These are phyloP conservation scores for Stygiomarasmius scandens DNA, from an alignment of 1,284 basidiomycete genomes.

Conservation along the genomic window DNA sequence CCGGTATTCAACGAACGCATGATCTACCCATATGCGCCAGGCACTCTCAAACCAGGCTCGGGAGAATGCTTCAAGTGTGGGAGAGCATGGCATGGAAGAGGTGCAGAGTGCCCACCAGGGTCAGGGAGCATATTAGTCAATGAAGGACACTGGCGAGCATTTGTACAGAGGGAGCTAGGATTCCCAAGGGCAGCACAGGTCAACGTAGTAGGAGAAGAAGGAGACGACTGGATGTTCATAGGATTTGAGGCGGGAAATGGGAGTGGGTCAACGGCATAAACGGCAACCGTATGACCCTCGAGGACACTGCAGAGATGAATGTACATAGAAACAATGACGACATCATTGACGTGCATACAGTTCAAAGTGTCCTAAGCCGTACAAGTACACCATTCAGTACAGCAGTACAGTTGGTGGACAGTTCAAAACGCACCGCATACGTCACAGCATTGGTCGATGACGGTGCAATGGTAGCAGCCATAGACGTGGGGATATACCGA, in stretches of 20 bases:
- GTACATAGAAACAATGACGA: not conserved
- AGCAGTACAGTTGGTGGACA: not conserved
- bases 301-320: too few relatives aligned
- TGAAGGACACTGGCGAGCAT: not conserved
- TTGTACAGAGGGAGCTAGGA: slow-evolving; percentile 1
- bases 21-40: not conserved
- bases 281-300: slow-evolving; percentile 3
- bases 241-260: not conserved
- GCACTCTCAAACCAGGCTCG: not conserved
- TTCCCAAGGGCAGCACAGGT: not conserved
- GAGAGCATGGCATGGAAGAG: not conserved
- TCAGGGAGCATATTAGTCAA: not conserved
- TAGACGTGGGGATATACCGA: slow-evolving; percentile 23
- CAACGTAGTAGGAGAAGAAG: not conserved
- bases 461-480: slow-evolving; percentile 32
- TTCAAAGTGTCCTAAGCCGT: not conserved
- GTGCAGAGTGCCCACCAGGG: not conserved
- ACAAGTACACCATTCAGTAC: not conserved
- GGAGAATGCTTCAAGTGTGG: slow-evolving; percentile 1
- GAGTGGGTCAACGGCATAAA: not conserved
- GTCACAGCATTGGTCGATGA: slow-evolving; percentile 27
- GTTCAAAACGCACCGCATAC: not conserved
- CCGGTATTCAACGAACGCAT: not conserved
- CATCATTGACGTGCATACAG: slow-evolving; percentile 11
- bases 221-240: not conserved